Percentiles rank a stretch among this genome's conserved stretches.
Conservation (phyloP, 1,284 basidiomycete genomes). For the Flammula alnicola region DNA sequence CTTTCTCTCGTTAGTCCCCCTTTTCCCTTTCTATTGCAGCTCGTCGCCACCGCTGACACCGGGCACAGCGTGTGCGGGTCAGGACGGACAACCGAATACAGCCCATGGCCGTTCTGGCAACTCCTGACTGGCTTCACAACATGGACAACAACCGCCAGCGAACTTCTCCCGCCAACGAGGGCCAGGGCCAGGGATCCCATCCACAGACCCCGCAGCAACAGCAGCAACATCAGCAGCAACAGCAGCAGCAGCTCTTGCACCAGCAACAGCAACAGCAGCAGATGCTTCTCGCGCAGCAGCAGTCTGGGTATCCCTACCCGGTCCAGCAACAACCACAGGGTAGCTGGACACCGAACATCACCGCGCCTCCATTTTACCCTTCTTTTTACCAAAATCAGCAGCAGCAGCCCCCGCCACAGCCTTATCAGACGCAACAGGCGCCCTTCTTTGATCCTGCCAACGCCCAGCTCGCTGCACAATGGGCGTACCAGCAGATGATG, state of each 20-base stretch:
- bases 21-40: slow-evolving; percentile 16
- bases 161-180: slow-evolving; percentile 52
- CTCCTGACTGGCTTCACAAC: slow-evolving; percentile 69
- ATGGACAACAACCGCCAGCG: slow-evolving; percentile 64
- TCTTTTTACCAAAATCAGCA: slow-evolving; percentile 73
- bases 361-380: slow-evolving; percentile 72
- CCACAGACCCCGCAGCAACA: slow-evolving; percentile 25
- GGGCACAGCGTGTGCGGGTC: slow-evolving; percentile 17
- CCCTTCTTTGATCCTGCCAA: slow-evolving; percentile 76
- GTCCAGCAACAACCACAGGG: slow-evolving; percentile 59
- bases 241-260: slow-evolving; percentile 27
- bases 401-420: slow-evolving; percentile 48
- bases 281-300: slow-evolving; percentile 34
- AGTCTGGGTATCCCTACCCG: slow-evolving; percentile 41
- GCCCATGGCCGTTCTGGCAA: slow-evolving; percentile 79
- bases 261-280: slow-evolving; percentile 26
- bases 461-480: slow-evolving; percentile 73
- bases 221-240: slow-evolving; percentile 29
- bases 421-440: slow-evolving; percentile 43
- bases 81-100: slow-evolving; percentile 18
- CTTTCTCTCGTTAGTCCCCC: slow-evolving; percentile 15
- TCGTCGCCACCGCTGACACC: slow-evolving; percentile 8
- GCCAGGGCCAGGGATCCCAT: slow-evolving; percentile 17
- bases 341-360: slow-evolving; percentile 65
- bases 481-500: slow-evolving; percentile 89